Base-by-base conservation (phyloP, 345 rosid genomes). In the Lepidium sativum region DNA sequence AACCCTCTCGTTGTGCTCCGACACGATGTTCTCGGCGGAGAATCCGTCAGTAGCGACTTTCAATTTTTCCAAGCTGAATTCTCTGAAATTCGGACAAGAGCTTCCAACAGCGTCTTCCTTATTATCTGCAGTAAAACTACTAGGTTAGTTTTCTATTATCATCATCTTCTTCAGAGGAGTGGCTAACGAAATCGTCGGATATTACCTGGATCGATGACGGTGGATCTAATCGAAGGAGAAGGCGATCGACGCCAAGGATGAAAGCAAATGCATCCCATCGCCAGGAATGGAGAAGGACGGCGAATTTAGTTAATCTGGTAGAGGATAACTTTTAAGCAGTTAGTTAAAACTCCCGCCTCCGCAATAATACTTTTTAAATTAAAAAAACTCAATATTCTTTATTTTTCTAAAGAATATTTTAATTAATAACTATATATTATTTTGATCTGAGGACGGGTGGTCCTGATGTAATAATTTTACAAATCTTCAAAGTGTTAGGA, bases 1-100 rank as follows among this genome's bases (percentile, higher is more conserved):
- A 73, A 95, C 96, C 72, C 82, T 94, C 70, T 90, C 92, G 32
- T 96, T 95, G 68, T 94, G 97, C 73, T 94, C 97, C 56, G 99
- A 94, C 1, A 94, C 95, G 65, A 94, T 86, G 80, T 82, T 90
- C 18, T 71, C 92, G 61, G 95, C 48, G 16, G 90, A 75, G 83
- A 90, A 94, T 17, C 85, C 94, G 4, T 73, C 63, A 6, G 99
- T 94, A 53, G 97, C 90, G 51, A 76, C 74, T 57, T 59, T 81
- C 70, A 94, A 52, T 60, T 84, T 82, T 54, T 90, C 92, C 58
- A 83, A 83, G 54, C 80, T 84, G 64, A 81, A 86, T 73, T 82
- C 96, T 4, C 58, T 60, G 78, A 92, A 92, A 69, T 55, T 82
- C 35, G 92, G 96, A 78, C 87, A 77, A 17, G 57, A 16, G 32